Conservation (phyloP, 192 early-diverging fungal species). For the Entophlyctis luteolus region DNA sequence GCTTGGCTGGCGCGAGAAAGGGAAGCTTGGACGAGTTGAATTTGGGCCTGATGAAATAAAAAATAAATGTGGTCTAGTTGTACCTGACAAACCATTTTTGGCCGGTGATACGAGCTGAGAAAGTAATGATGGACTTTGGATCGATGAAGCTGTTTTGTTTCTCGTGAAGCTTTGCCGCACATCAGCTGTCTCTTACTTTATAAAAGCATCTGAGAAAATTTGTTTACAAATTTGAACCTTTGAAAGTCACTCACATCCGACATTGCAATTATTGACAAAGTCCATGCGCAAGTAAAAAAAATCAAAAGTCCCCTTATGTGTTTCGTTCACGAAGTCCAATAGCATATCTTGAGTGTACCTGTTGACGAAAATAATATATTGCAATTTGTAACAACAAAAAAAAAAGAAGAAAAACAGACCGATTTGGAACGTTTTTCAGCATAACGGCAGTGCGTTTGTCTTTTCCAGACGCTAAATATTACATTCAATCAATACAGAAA, state of each 20-base stretch:
- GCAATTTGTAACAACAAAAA: not conserved
- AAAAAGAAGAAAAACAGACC: constrained; percentile 30
- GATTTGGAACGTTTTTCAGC: constrained; percentile 87
- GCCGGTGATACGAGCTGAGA: constrained; percentile 64
- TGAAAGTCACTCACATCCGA: constrained; percentile 45
- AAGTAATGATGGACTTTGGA: constrained; percentile 58
- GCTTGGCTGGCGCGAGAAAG: constrained; percentile 70
- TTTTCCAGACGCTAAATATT: constrained; percentile 32
- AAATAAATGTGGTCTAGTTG: not conserved
- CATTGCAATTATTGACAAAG: constrained; percentile 85
- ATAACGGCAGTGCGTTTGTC: constrained; percentile 78
- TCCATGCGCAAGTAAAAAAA: constrained; percentile 85
- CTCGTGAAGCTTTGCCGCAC: constrained; percentile 22
- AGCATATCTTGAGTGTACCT: constrained; percentile 65
- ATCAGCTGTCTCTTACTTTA: constrained; percentile 37
- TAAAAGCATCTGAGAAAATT: constrained; percentile 37
- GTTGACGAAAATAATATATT: not conserved
- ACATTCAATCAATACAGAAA: too few species aligned
- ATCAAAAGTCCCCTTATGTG: constrained; percentile 61
- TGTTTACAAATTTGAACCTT: constrained; percentile 44
- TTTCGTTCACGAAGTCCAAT: constrained; percentile 64
- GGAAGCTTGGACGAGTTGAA: constrained; percentile 81
- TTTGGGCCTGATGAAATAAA: constrained; percentile 38
- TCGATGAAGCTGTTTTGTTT: constrained; percentile 72
- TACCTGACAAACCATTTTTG: constrained; percentile 59